Base-by-base conservation (phyloP, 306 rosid species). In the Castanospermum australe region DNA sequence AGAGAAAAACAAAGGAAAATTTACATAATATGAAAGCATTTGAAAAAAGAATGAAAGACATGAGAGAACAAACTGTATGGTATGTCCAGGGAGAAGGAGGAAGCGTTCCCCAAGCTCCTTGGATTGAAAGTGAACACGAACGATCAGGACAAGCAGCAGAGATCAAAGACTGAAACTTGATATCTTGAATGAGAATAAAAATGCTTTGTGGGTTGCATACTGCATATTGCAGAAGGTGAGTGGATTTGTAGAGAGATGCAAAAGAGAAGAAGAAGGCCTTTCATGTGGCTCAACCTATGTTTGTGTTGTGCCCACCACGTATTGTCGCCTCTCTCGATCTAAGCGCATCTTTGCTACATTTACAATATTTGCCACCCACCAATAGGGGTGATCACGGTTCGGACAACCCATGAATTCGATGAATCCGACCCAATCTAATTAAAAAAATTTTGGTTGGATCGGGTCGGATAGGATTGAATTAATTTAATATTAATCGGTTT, bases 241-340 rank as follows among this genome's bases (percentile, higher is more conserved):
- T 8, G 52, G 25, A 9, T 48, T 60, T 42, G 30, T 15, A 55
- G 5, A n/a, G 6, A 67, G 56, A 80, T 60, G 20, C 42, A 41
- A 13, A 30, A 60, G 12, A 35, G 25, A 20, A 9, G 24, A 17
- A 5, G 33, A 44, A 67, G 36, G 33, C 51, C 9, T 67, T 67
- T 63, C 71, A 24, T 38, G 67, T 45, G 70, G 22, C 47, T 70
- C 28, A 36, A 76, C 84, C 94, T 73, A 74, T 0, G 44, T 74
- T 87, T 66, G 84, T 84, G 97, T 86, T 86, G 71, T 71, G 69
- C 94, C 95, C 87, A 88, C 87, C 94, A 92, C 97, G 88, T 92
- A 48, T 25, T 69, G 55, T 70, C 41, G 2, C 18, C 42, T 2
- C 22, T 32, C 75, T 72, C 56, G 59, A 21, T 68, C 71, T 62